A percentile compares a stretch with the other conserved stretches of the same genome.
Evolutionary conservation across 2,329 filamentous ascomycete species (phyloP).

Genomic region (Trichoderma koningii): DNA sequence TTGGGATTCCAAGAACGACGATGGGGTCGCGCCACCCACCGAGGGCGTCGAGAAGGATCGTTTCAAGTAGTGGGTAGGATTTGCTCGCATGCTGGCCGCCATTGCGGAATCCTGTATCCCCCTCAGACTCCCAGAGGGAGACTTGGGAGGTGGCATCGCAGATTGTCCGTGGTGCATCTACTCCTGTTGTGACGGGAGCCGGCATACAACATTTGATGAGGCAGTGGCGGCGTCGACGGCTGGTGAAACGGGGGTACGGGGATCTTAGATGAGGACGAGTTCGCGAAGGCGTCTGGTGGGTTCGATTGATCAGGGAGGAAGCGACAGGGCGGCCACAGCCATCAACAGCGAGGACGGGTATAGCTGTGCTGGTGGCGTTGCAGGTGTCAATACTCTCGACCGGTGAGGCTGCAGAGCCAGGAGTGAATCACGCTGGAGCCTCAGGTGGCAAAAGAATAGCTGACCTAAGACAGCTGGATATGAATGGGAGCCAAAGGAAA

Average conservation of each 20-base stretch:
- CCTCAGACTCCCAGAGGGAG: slow-evolving; percentile 36
- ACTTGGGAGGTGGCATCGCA: slow-evolving; percentile 39
- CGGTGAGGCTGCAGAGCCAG: slow-evolving; percentile 1
- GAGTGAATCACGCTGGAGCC: slow-evolving; percentile 2
- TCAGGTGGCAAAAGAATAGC: slow-evolving; percentile 25
- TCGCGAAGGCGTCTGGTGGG: slow-evolving; percentile 36
- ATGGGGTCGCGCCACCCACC: slow-evolving; percentile 23
- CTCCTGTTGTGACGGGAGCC: slow-evolving; percentile 43
- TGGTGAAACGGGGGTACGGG: slow-evolving; percentile 2
- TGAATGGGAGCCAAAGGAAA: slow-evolving; percentile 15
- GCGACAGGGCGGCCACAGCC: slow-evolving; percentile 38
- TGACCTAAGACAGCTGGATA: slow-evolving; percentile 23
- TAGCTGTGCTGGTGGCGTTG: slow-evolving; percentile 21
- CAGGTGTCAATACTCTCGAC: slow-evolving; percentile 5
- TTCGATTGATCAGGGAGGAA: slow-evolving; percentile 39
- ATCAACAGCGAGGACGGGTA: slow-evolving; percentile 35
- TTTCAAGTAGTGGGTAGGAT: slow-evolving; percentile 45
- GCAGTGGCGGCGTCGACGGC: slow-evolving; percentile 40
- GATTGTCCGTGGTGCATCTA: slow-evolving; percentile 45
- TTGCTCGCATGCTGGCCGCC: slow-evolving; percentile 42
- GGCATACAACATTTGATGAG: slow-evolving; percentile 53
- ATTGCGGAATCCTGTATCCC: slow-evolving; percentile 40
- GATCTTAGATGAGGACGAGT: slow-evolving; percentile 34
- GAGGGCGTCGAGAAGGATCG: slow-evolving; percentile 51
- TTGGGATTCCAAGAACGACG: slow-evolving; percentile 26